phyloP scores from a whole-genome alignment of 805 yeast genomes.

The Jamesozyma gamospora region DNA sequence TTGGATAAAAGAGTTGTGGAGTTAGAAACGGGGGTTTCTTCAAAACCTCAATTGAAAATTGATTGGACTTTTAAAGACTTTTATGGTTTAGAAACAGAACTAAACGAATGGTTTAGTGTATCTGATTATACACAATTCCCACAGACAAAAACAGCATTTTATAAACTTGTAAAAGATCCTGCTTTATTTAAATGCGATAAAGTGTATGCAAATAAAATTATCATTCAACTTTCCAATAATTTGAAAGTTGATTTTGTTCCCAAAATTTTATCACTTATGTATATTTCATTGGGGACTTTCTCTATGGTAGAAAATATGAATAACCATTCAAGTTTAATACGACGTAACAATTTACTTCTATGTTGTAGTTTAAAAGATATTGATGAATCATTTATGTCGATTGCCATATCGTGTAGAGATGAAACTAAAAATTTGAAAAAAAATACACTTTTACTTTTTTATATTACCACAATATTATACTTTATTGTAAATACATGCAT shows the following conservation, averaged over 20 bases:
- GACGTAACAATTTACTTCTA: constrained; percentile 17
- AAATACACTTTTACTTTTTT: constrained; percentile 16
- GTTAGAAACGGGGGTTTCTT: constrained; percentile 13
- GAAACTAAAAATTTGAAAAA: constrained; percentile 11
- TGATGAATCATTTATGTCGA: constrained; percentile 11
- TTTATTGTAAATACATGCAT: constrained; percentile 16
- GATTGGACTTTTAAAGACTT: constrained; percentile 35
- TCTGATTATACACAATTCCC: constrained; percentile 21
- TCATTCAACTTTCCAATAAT: constrained; percentile 2
- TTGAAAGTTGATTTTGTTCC: constrained; percentile 4
- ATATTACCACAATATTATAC: constrained; percentile 20
- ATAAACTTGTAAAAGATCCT: constrained; percentile 6
- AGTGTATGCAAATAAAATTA: constrained; percentile 9
- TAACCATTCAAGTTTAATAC: constrained; percentile 13
- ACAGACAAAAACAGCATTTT: constrained; percentile 10
- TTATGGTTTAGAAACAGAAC: constrained; percentile 32
- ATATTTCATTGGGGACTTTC: constrained; percentile 22
- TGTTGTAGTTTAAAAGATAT: constrained; percentile 9
- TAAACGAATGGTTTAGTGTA: constrained; percentile 39
- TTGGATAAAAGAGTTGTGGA: constrained; percentile 32
- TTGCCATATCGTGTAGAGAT: constrained; percentile 22
- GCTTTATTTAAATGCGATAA: constrained; percentile 10
- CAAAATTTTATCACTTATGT: constrained; percentile 15
- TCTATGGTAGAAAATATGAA: constrained; percentile 5
- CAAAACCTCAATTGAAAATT: constrained; percentile 34